Base-by-base conservation (phyloP, 345 rosid genomes). In the Toxicodendron radicans region DNA sequence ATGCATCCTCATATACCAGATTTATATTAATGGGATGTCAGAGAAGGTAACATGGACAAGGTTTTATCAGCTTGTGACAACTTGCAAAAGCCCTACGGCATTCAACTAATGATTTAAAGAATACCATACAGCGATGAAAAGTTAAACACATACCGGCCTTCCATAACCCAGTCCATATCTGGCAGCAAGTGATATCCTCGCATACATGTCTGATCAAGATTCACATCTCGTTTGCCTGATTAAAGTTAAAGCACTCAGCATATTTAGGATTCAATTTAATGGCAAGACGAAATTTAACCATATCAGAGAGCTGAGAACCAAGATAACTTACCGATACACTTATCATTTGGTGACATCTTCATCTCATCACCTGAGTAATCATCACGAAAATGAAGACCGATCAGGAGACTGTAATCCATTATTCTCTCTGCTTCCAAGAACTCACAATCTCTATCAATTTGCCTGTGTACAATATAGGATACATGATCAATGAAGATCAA, bases 391-490 rank as follows among this genome's bases (percentile, higher is more conserved):
- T 90, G 94, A 54, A 90, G 82, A 78, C 94, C 94, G 63, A 90
- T 76, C 70, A 90, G 77, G 58, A 90, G 92, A 82, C 94, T 51
- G 54, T 51, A 51, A 51, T 51, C 54, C 54, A 51, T 51, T 14
- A 51, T 51, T 51, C 54, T 51, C 88, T 90, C 94, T 57, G 84
- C 82, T 79, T 90, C 92, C 53, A 90, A 83, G 71, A 90, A 88
- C 79, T 88, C 94, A 43, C 94, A 87, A 41, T 90, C 94, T 33
- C 86, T 73, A 67, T 86, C 80, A 56, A 90, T 86, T 85, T 90
- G 94, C 77, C 89, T 85, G 87, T 30, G 48, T 4, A 38, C 43
- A 61, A 27, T 35, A 16, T 16, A 51, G 54, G 54, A 51, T 51
- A 14, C 9, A n/a, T 7, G 14, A 60, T 60, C 41, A 32, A 38